phyloP scores from a whole-genome alignment of 805 yeast genomes.

The Wickerhamomyces bovis region DNA sequence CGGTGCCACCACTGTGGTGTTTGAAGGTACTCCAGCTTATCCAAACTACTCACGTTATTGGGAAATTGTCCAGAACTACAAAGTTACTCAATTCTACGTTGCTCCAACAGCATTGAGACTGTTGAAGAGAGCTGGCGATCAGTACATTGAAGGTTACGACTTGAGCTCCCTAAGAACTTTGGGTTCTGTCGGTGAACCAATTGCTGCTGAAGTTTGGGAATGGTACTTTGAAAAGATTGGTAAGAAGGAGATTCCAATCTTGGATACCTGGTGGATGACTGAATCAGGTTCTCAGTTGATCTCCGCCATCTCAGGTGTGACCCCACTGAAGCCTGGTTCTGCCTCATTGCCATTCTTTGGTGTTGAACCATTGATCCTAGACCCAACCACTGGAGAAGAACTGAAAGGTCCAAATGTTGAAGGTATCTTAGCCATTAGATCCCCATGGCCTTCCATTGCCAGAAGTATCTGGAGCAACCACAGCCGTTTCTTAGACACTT shows the following conservation, averaged over 20 bases:
- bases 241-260: slow-evolving; percentile 57
- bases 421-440: slow-evolving; percentile 70
- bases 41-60: slow-evolving; percentile 77
- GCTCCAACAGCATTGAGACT: slow-evolving; percentile 82
- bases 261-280: slow-evolving; percentile 89
- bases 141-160: slow-evolving; percentile 54
- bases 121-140: slow-evolving; percentile 68
- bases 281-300: slow-evolving; percentile 80
- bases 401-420: slow-evolving; percentile 64
- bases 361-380: slow-evolving; percentile 64
- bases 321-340: slow-evolving; percentile 81
- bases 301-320: slow-evolving; percentile 69
- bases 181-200: slow-evolving; percentile 86
- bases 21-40: slow-evolving; percentile 85
- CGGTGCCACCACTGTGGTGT: slow-evolving; percentile 76
- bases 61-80: slow-evolving; percentile 67
- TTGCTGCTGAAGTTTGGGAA: slow-evolving; percentile 82
- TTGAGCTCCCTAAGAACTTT: slow-evolving; percentile 59
- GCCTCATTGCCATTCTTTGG: slow-evolving; percentile 85
- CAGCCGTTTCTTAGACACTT: slow-evolving; percentile 71
- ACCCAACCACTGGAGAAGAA: slow-evolving; percentile 70
- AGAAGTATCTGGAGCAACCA: slow-evolving; percentile 78
- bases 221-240: slow-evolving; percentile 77
- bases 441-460: slow-evolving; percentile 83
- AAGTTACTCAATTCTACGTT: slow-evolving; percentile 73